Evolutionary conservation across 179 eudicot species (phyloP).

Genomic region (Sideroxylon spinosum): DNA sequence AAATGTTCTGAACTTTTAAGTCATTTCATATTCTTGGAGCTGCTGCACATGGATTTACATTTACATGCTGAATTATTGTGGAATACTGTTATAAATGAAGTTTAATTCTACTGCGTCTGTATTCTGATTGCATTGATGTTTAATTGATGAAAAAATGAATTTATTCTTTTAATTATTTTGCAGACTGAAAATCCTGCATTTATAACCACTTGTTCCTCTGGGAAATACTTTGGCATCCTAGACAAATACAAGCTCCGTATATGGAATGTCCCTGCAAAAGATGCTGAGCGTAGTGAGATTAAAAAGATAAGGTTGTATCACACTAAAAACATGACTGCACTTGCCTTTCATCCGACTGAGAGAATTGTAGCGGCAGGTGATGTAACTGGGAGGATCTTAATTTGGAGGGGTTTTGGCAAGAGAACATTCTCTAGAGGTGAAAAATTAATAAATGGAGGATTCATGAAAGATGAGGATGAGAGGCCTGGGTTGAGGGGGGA

Average conservation of each 20-base stretch:
- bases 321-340: conserved; percentile 53
- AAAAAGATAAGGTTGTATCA: conserved; percentile 69
- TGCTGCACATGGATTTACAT: not conserved
- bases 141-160: not conserved
- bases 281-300: conserved; percentile 32
- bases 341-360: conserved; percentile 88
- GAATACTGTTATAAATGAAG: not conserved
- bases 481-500: conserved; percentile 75
- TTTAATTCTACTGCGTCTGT: not conserved
- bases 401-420: conserved; percentile 83
- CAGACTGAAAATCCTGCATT: conserved; percentile 62
- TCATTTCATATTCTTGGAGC: not conserved
- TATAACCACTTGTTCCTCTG: conserved; percentile 51
- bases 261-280: conserved; percentile 74
- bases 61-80: not conserved
- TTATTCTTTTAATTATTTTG: conserved; percentile 1
- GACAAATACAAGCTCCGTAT: conserved; percentile 55
- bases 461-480: conserved; percentile 42
- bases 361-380: conserved; percentile 87
- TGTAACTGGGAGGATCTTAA: conserved; percentile 76
- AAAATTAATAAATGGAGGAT: conserved; percentile 28
- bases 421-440: conserved; percentile 30
- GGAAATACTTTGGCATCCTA: conserved; percentile 55
- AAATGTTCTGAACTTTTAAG: not conserved
- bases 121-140: not conserved